A percentile compares a stretch with the other conserved stretches of the same genome.
These are phyloP conservation scores for Osmanthus fragrans DNA, from an alignment of 257 asterid species.

Conservation along the genomic window DNA sequence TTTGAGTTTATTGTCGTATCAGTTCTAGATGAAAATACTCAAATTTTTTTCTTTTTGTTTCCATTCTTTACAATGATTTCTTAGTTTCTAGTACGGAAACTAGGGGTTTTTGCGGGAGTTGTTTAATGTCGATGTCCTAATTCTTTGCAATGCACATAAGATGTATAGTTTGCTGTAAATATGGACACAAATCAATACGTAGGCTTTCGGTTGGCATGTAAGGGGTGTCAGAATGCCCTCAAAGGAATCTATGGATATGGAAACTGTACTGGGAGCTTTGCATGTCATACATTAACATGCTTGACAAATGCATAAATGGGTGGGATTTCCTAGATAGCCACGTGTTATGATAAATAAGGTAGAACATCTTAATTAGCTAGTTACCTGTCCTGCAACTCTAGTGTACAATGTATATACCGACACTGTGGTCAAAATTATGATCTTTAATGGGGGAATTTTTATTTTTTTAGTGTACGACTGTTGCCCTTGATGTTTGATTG, in stretches of 20 bases:
- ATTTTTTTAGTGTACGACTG: background rate
- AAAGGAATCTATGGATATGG: constrained; percentile 56
- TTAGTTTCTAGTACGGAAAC: background rate
- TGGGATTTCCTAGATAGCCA: constrained; percentile 4
- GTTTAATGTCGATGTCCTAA: constrained; percentile 45
- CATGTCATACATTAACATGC: background rate
- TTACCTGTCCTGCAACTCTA: background rate
- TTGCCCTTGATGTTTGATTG: background rate
- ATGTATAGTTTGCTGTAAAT: constrained; percentile 71
- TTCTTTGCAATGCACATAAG: constrained; percentile 82
- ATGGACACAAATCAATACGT: constrained; percentile 58
- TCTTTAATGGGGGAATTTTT: background rate
- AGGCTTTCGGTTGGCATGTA: constrained; percentile 71
- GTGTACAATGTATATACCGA: background rate
- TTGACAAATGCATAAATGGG: constrained; percentile 11
- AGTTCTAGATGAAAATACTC: background rate
- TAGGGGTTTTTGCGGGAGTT: background rate
- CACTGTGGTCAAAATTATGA: background rate
- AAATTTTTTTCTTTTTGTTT: background rate
- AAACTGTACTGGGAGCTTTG: constrained; percentile 25
- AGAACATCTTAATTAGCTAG: background rate
- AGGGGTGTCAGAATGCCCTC: constrained; percentile 50
- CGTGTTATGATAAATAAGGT: background rate
- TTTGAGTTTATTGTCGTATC: background rate
- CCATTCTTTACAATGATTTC: background rate